Conservation (phyloP, 129 eudicot species). For the Sambucus nigra region DNA sequence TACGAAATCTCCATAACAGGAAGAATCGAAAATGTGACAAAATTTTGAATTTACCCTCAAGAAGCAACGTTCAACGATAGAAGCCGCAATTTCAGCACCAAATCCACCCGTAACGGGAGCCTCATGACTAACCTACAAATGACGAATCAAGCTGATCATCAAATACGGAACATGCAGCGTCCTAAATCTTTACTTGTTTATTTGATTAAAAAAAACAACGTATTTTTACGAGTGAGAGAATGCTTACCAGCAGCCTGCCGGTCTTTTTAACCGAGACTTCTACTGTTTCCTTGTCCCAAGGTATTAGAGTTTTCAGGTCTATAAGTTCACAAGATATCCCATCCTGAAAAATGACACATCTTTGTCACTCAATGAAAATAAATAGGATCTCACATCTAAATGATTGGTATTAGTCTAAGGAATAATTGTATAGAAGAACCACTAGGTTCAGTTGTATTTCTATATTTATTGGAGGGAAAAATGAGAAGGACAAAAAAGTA, state of each 20-base stretch:
- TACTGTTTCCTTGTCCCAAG: constrained; percentile 97
- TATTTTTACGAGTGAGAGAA: not conserved
- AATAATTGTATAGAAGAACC: no score
- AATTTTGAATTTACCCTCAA: constrained; percentile 47
- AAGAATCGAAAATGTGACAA: no score
- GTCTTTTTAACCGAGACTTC: constrained; percentile 91
- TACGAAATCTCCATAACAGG: no score
- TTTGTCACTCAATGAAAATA: no score
- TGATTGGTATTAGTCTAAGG: no score
- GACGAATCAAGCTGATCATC: constrained; percentile 8
- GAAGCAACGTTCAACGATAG: constrained; percentile 91
- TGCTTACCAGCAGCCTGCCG: constrained; percentile 78
- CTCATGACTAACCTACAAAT: constrained; percentile 83
- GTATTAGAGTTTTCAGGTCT: constrained; percentile 79
- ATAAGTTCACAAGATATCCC: constrained; percentile 95
- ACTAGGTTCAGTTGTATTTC: no score
- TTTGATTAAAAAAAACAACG: no score
- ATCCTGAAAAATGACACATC: constrained; percentile 71
- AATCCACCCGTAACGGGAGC: constrained; percentile 98
- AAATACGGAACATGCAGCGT: constrained; percentile 5
- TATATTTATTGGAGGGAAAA: no score
- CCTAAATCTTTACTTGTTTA: no score
- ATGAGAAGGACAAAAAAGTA: no score
- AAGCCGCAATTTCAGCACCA: constrained; percentile 96
- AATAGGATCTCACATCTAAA: not conserved